A percentile compares a stretch with the other conserved stretches of the same genome.
phyloP scores from a whole-genome alignment of 345 rosid genomes.

The Geranium brycei region DNA sequence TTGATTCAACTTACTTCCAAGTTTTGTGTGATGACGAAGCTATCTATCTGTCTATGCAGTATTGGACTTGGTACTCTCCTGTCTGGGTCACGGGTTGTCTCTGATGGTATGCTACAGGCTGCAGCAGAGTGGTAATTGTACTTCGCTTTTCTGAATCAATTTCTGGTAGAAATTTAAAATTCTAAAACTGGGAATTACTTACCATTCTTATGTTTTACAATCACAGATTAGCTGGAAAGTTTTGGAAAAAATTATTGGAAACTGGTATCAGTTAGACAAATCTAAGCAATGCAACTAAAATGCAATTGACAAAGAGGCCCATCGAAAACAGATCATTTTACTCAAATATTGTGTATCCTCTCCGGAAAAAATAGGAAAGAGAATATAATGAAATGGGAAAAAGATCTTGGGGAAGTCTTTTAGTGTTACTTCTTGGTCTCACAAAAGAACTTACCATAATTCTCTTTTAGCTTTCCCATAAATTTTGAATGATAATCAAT shows the following conservation, averaged over 20 bases:
- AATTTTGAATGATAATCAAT: no score
- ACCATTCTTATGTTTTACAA: background rate
- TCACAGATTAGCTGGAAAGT: background rate
- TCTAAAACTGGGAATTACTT: background rate
- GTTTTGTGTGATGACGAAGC: background rate
- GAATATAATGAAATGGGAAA: no score
- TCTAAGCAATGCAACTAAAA: no score
- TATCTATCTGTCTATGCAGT: constrained; percentile 26
- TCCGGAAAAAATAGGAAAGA: no score
- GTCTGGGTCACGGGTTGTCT: constrained; percentile 71
- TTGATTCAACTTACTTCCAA: background rate
- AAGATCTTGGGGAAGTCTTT: no score
- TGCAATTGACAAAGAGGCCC: no score
- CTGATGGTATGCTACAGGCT: constrained; percentile 98
- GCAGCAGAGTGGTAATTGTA: constrained; percentile 77
- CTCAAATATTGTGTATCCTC: no score
- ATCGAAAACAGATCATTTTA: no score
- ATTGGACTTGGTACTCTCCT: constrained; percentile 96
- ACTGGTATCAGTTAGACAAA: no score
- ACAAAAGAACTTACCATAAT: no score
- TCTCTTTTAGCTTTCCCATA: no score
- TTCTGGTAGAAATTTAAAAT: background rate
- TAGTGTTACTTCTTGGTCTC: no score
- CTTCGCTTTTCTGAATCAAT: background rate
- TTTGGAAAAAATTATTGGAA: background rate